Percentiles rank a stretch among this genome's conserved stretches.
Conservation (phyloP, 164 flowering plant species). For the Magnolia kwangsiensis region DNA sequence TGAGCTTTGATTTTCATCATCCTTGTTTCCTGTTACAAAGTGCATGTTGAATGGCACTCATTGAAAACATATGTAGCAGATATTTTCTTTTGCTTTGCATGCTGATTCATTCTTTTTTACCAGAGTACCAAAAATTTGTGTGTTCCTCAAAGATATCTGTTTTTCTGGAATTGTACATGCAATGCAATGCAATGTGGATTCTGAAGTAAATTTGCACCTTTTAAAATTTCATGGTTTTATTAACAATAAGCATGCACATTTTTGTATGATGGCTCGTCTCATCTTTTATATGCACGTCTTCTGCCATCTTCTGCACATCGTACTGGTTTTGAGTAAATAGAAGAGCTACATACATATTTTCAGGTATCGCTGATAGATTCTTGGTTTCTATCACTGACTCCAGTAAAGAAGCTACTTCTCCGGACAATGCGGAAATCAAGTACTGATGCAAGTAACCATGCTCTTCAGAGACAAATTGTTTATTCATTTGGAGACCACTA, state of each 20-base stretch:
- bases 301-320: background rate
- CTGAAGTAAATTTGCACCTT: background rate
- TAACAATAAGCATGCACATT: background rate
- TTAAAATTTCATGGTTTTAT: background rate
- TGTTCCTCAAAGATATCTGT: background rate
- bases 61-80: background rate
- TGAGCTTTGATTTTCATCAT: too few species aligned
- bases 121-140: background rate
- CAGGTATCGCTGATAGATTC: constrained; percentile 90
- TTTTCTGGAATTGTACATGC: background rate
- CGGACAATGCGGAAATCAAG: constrained; percentile 62
- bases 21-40: too few species aligned
- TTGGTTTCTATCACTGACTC: constrained; percentile 66
- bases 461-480: constrained; percentile 58
- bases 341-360: background rate
- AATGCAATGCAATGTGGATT: too few species aligned
- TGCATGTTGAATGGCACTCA: too few species aligned
- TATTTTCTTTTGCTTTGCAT: background rate
- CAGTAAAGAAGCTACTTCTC: constrained; percentile 67
- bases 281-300: background rate
- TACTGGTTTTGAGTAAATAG: background rate
- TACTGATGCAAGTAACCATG: constrained; percentile 23
- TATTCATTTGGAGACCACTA: constrained; percentile 95
- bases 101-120: background rate
- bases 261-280: background rate